These are phyloP conservation scores for Sphagnum contortum DNA, from an alignment of 225 moss, liverwort and hornwort species.

Conservation along the genomic window DNA sequence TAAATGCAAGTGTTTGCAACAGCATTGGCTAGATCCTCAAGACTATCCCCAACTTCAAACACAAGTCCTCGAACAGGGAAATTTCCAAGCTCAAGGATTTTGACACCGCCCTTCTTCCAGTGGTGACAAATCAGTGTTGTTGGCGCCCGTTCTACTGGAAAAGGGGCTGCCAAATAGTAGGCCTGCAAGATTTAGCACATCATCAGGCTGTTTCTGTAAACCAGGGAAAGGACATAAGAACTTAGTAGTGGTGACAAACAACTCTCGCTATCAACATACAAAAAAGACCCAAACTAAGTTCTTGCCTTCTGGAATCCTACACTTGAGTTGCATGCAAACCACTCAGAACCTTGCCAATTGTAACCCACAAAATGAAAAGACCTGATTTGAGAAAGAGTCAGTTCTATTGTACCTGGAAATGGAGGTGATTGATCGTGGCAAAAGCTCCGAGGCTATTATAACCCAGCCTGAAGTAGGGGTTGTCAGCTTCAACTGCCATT, in stretches of 20 bases:
- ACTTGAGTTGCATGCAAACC: no score
- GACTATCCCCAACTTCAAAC: constrained; percentile 50
- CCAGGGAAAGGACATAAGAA: no score
- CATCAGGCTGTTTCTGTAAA: no score
- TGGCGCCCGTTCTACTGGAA: constrained; percentile 67
- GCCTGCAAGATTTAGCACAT: constrained; percentile 27
- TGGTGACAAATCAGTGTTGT: constrained; percentile 15
- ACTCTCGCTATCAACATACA: no score
- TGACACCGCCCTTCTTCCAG: constrained; percentile 42
- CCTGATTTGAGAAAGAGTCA: background rate
- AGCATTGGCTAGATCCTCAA: constrained; percentile 54
- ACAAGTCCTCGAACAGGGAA: constrained; percentile 69
- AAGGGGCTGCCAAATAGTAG: constrained; percentile 59
- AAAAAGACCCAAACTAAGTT: no score
- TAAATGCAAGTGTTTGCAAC: constrained; percentile 59
- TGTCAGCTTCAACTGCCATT: constrained; percentile 69
- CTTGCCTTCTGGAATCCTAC: no score
- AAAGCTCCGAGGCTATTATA: constrained; percentile 96
- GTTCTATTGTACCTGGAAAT: constrained; percentile 58
- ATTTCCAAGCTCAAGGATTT: constrained; percentile 53
- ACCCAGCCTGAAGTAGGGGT: constrained; percentile 72
- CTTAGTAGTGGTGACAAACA: no score
- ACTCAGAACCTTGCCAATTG: no score
- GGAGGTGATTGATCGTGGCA: constrained; percentile 88
- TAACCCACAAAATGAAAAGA: no score